Evolutionary conservation across 345 rosid genomes (phyloP).

Genomic region (Citrus inodora): DNA sequence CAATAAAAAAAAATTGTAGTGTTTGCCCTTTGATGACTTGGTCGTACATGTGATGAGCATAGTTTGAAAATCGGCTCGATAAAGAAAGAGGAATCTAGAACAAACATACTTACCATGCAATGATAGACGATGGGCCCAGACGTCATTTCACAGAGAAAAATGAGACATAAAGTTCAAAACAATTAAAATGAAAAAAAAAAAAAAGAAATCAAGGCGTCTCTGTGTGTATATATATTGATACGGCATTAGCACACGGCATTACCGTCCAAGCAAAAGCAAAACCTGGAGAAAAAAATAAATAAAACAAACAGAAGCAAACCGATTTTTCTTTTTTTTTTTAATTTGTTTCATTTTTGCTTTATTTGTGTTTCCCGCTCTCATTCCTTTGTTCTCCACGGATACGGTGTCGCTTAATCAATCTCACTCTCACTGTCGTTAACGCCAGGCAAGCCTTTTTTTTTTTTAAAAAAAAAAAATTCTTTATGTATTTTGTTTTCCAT

Average conservation of each 20-base stretch:
- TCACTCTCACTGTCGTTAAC: conserved; percentile 30
- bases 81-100: neutral
- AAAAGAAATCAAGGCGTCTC: neutral
- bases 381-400: neutral
- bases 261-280: neutral
- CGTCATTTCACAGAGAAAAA: neutral
- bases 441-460: conserved; percentile 28
- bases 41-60: too few relatives aligned
- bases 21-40: too few relatives aligned
- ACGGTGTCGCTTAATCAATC: conserved; percentile 4
- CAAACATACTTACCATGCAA: neutral
- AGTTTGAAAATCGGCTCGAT: too few relatives aligned
- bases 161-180: too few relatives aligned
- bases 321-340: too few relatives aligned
- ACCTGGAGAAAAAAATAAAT: neutral
- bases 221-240: too few relatives aligned
- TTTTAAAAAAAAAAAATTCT: neutral
- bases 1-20: too few relatives aligned
- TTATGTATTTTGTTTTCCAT: neutral
- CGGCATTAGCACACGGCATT: neutral
- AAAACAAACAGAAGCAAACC: neutral
- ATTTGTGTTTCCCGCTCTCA: conserved; percentile 35
- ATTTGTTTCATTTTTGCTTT: too few relatives aligned
- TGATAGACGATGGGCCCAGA: neutral
- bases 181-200: too few relatives aligned